Percentiles rank a stretch among this genome's conserved stretches.
These are phyloP conservation scores for Globisporangium nagaii DNA, from an alignment of 352 stramenopile species.

Conservation along the genomic window DNA sequence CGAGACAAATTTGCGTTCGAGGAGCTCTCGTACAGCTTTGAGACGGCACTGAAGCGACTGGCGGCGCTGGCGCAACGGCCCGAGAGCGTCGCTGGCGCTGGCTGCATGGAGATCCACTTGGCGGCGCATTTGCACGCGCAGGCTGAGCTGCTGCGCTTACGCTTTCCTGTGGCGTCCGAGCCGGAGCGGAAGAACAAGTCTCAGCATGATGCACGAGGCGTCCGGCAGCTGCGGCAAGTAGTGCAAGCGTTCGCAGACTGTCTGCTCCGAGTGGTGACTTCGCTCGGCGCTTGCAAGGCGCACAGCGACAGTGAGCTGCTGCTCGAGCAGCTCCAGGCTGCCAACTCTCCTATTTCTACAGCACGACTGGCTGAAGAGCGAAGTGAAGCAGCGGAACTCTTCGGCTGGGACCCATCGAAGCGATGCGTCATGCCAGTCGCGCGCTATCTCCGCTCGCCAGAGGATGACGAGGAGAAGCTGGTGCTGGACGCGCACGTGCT, in stretches of 20 bases:
- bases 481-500: constrained; percentile 31
- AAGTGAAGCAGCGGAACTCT: constrained; percentile 13
- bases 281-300: constrained; percentile 8
- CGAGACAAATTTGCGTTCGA: constrained; percentile 33
- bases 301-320: constrained; percentile 11
- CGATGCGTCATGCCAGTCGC: constrained; percentile 17
- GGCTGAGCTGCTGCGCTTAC: constrained; percentile 13
- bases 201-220: constrained; percentile 4
- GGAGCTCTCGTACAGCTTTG: constrained; percentile 38
- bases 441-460: constrained; percentile 7
- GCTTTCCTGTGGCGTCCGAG: background rate
- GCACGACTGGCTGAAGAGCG: background rate
- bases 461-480: constrained; percentile 9
- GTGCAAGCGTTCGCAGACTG: constrained; percentile 22
- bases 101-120: constrained; percentile 48
- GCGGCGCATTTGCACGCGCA: constrained; percentile 28
- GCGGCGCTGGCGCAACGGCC: constrained; percentile 28
- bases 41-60: constrained; percentile 33
- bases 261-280: constrained; percentile 16
- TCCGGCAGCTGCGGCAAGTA: constrained; percentile 27
- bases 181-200: background rate
- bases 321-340: constrained; percentile 18
- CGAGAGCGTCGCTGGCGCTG: constrained; percentile 36
- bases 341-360: constrained; percentile 16
- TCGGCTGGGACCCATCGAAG: constrained; percentile 32